phyloP scores from a whole-genome alignment of 2,329 filamentous ascomycete species.

The Podosphaera fusca region DNA sequence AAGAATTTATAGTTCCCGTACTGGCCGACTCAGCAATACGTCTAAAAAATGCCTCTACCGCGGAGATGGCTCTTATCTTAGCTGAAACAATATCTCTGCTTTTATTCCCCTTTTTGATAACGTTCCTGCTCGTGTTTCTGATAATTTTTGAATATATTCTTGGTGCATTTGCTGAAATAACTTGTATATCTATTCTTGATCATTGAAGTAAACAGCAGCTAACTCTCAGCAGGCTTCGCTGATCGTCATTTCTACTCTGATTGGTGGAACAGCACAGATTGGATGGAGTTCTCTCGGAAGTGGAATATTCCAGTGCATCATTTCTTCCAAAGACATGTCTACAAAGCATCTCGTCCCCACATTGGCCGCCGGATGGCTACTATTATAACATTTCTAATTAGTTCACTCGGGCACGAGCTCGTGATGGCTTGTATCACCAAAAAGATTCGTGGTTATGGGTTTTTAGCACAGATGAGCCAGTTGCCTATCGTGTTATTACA shows the following conservation, averaged over 20 bases:
- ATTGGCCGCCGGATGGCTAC: conserved; percentile 62
- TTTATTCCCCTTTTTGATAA: conserved; percentile 93
- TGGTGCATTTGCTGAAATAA: conserved; percentile 85
- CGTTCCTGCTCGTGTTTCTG: conserved; percentile 82
- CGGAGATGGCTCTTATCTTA: conserved; percentile 57
- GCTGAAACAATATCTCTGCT: conserved; percentile 78
- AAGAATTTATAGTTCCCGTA: conserved; percentile 88
- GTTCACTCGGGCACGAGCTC: conserved; percentile 73
- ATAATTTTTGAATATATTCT: conserved; percentile 96
- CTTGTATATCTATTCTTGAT: conserved; percentile 21
- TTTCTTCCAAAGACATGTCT: conserved; percentile 86
- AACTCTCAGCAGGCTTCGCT: conserved; percentile 33
- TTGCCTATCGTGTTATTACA: conserved; percentile 87
- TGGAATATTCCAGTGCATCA: conserved; percentile 98
- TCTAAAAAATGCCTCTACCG: conserved; percentile 22
- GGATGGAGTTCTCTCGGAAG: conserved; percentile 87
- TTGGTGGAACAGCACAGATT: conserved; percentile 61
- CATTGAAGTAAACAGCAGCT: not conserved
- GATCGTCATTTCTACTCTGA: conserved; percentile 81
- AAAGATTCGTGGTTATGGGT: conserved; percentile 85
- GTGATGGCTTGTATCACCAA: conserved; percentile 97
- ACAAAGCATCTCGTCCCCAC: conserved; percentile 54
- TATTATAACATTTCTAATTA: conserved; percentile 76
- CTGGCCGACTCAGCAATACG: conserved; percentile 43
- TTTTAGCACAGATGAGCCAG: conserved; percentile 88